phyloP scores from a whole-genome alignment of 495 filamentous ascomycete species.

The Penicillium simplicissimum region DNA sequence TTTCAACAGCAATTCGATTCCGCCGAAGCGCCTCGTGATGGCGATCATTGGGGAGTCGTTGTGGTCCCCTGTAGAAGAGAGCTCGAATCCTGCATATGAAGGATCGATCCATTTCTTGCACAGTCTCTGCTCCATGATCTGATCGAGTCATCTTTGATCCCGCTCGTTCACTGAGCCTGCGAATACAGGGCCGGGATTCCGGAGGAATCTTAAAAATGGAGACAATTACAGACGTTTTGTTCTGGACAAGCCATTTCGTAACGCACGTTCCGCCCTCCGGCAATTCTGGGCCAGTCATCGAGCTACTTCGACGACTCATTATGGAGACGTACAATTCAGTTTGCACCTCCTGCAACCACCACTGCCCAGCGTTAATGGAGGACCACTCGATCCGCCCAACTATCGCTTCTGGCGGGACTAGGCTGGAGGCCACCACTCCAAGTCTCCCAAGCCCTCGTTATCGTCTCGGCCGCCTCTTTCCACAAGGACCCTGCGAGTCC shows the following conservation, averaged over 20 bases:
- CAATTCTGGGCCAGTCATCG: constrained; percentile 11
- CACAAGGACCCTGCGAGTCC: constrained; percentile 11
- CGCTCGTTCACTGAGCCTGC: neutral
- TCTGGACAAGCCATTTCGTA: constrained; percentile 13
- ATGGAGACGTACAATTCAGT: neutral
- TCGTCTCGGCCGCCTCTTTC: constrained; percentile 6
- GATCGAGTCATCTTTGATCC: neutral
- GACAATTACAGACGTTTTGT: neutral
- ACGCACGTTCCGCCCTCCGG: constrained; percentile 14
- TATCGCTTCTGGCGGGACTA: neutral
- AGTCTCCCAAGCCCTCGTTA: neutral
- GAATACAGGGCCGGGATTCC: neutral
- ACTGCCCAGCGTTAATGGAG: neutral
- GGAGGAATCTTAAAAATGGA: constrained; percentile 4
- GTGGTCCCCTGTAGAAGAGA: neutral
- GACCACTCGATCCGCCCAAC: constrained; percentile 3
- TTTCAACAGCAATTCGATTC: constrained; percentile 26
- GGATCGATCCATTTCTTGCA: neutral
- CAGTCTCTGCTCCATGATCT: neutral
- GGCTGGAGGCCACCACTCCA: neutral
- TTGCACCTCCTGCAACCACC: constrained; percentile 8
- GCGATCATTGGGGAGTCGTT: constrained; percentile 21
- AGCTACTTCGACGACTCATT: neutral
- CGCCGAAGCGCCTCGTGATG: constrained; percentile 30
- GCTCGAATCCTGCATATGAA: neutral